Evolutionary conservation across 2,329 filamentous ascomycete species (phyloP).

Genomic region (Mollisia scopiformis): DNA sequence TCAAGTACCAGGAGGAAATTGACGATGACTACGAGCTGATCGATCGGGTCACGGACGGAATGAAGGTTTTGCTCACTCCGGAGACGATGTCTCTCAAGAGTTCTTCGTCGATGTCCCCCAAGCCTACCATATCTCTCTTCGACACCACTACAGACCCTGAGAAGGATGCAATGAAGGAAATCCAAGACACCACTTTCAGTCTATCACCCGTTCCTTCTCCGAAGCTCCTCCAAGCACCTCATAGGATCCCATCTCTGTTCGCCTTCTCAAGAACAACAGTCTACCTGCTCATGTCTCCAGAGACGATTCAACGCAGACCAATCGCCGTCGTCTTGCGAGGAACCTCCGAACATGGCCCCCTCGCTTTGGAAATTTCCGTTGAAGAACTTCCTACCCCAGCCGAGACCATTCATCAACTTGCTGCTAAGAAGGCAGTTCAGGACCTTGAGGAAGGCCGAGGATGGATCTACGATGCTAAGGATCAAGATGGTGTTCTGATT

Average conservation of each 20-base stretch:
- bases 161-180: slow-evolving; percentile 33
- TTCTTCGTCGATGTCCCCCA: slow-evolving; percentile 20
- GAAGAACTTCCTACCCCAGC: slow-evolving; percentile 47
- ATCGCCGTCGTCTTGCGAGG: slow-evolving; percentile 61
- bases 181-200: slow-evolving; percentile 46
- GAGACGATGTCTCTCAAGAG: slow-evolving; percentile 29
- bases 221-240: slow-evolving; percentile 65
- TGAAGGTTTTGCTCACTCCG: slow-evolving; percentile 41
- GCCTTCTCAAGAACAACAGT: slow-evolving; percentile 67
- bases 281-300: slow-evolving; percentile 65
- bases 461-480: slow-evolving; percentile 60
- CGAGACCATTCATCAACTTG: slow-evolving; percentile 69
- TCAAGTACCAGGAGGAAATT: slow-evolving; percentile 54
- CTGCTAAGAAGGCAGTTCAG: slow-evolving; percentile 66
- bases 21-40: slow-evolving; percentile 65
- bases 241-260: slow-evolving; percentile 65
- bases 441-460: slow-evolving; percentile 74
- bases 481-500: slow-evolving; percentile 45
- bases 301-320: slow-evolving; percentile 46
- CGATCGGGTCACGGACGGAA: slow-evolving; percentile 55
- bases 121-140: slow-evolving; percentile 57
- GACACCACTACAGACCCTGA: slow-evolving; percentile 44
- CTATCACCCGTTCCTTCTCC: slow-evolving; percentile 57
- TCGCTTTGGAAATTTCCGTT: slow-evolving; percentile 68
- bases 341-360: slow-evolving; percentile 57